Percentiles rank a stretch among this genome's conserved stretches.
Conservation (phyloP, 2,329 filamentous ascomycete genomes). For the Coniochaeta pulveracea region DNA sequence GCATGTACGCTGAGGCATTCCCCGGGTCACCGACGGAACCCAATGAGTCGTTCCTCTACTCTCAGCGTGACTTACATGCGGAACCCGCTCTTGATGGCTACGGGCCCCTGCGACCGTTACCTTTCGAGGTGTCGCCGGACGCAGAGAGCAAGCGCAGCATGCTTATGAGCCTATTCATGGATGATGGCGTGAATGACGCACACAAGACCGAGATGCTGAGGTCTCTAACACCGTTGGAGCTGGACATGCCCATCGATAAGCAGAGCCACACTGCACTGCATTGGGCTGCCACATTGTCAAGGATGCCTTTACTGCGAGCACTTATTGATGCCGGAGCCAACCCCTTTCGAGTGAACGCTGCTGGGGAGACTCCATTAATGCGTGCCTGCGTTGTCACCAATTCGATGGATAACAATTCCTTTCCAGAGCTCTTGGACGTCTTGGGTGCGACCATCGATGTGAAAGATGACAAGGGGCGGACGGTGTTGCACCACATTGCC, state of each 20-base stretch:
- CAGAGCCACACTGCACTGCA: slow-evolving; percentile 86
- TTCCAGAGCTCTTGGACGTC: slow-evolving; percentile 81
- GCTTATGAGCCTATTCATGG: slow-evolving; percentile 74
- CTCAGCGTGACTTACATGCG: slow-evolving; percentile 32
- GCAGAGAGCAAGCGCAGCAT: slow-evolving; percentile 72
- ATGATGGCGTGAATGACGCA: slow-evolving; percentile 57
- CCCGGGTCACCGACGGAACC: slow-evolving; percentile 68
- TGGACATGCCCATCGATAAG: slow-evolving; percentile 86
- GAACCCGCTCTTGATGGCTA: slow-evolving; percentile 39
- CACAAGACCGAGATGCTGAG: slow-evolving; percentile 64
- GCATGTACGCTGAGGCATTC: slow-evolving; percentile 36
- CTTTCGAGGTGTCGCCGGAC: slow-evolving; percentile 47
- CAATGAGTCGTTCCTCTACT: slow-evolving; percentile 68
- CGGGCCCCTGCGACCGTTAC: slow-evolving; percentile 53
- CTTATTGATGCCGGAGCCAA: slow-evolving; percentile 78
- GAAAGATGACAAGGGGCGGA: slow-evolving; percentile 78
- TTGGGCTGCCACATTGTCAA: slow-evolving; percentile 89
- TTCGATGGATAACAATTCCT: slow-evolving; percentile 81
- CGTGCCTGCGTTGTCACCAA: slow-evolving; percentile 89
- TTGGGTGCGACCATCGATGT: slow-evolving; percentile 85
- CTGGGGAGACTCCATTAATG: slow-evolving; percentile 87
- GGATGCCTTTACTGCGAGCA: slow-evolving; percentile 69
- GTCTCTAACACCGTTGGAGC: slow-evolving; percentile 64
- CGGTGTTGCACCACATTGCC: slow-evolving; percentile 91
- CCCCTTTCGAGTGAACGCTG: slow-evolving; percentile 77